Evolutionary conservation across 345 rosid species (phyloP), one percentile per base, ranked within the genome.

Genomic region (Salix exigua): DNA sequence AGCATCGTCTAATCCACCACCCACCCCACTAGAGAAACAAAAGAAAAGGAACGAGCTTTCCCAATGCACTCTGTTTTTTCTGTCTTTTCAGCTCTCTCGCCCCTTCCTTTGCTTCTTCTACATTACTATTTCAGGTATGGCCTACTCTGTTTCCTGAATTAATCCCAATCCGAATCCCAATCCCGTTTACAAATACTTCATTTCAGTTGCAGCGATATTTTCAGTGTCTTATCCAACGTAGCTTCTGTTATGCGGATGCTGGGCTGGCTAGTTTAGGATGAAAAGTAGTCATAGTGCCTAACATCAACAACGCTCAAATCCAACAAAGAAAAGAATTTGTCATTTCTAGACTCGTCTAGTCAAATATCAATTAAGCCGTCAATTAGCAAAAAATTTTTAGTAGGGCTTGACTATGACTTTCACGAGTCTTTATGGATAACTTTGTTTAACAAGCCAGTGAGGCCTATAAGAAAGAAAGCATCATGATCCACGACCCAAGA

Each of bases 391-490:
- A 2, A n/a, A 17, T 23, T 51, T 51, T 1, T 51, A 25, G 18
- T 12, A 14, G 13, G 26, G 66, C 16, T 62, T 62, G 35, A 26
- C 66, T 4, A 16, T 12, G 68, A 30, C 7, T 64, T 30, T 16
- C 16, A 28, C 2, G 18, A 30, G 38, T 30, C 21, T 2, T n/a
- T 8, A 6, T 31, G 33, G 68, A 12, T 18, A 6, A 13, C 68
- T 35, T 35, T 5, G 37, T 35, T 35, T 35, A 35, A 40, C 31
- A 17, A 9, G 66, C 31, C 21, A 61, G 12, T 28, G 28, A 58
- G 33, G 68, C 69, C 44, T 76, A 60, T 60, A 70, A 69, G 33
- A 60, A n/a, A 42, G 46, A 42, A 13, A n/a, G 61, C 73, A 28
- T 18, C 5, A 4, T 12, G 8, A 12, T 14, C 31, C 16, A 17